These are phyloP conservation scores for Nepenthes gracilis DNA, from an alignment of 148 eudicot species.

Conservation along the genomic window DNA sequence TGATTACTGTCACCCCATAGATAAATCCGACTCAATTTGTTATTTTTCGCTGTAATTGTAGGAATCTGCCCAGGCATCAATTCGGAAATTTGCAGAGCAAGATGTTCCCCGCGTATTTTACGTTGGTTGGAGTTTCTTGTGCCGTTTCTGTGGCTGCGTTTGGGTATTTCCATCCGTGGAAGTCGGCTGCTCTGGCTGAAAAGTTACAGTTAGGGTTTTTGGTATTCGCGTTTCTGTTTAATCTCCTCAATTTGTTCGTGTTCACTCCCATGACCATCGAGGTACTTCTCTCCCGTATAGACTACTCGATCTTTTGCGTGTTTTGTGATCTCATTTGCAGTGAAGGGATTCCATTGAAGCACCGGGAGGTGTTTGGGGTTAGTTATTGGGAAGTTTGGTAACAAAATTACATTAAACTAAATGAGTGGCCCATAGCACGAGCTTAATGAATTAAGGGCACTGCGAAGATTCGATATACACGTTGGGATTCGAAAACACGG, in stretches of 20 bases:
- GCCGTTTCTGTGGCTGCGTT: constrained; percentile 60
- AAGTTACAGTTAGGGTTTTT: constrained; percentile 82
- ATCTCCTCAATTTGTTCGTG: constrained; percentile 69
- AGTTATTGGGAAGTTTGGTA: too few relatives aligned
- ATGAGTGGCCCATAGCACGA: too few relatives aligned
- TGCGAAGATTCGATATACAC: too few relatives aligned
- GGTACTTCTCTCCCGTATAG: constrained; percentile 21
- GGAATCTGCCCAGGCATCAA: constrained; percentile 93
- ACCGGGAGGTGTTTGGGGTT: too few relatives aligned
- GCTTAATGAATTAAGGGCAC: too few relatives aligned
- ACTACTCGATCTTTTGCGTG: neutral
- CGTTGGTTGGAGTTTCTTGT: constrained; percentile 81
- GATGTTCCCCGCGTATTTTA: constrained; percentile 96
- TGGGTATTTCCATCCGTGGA: constrained; percentile 94
- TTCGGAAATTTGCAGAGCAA: constrained; percentile 97
- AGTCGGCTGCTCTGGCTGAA: constrained; percentile 49
- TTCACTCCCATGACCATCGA: constrained; percentile 92
- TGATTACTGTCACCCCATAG: neutral
- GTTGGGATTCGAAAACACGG: too few relatives aligned
- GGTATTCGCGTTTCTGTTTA: constrained; percentile 54
- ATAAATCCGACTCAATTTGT: neutral
- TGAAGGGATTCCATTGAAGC: too few relatives aligned
- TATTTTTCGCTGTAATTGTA: constrained; percentile 9
- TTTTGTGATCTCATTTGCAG: neutral
- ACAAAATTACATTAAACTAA: too few relatives aligned